These are phyloP conservation scores for Saururus chinensis DNA, from an alignment of 164 flowering plant species.

Conservation along the genomic window DNA sequence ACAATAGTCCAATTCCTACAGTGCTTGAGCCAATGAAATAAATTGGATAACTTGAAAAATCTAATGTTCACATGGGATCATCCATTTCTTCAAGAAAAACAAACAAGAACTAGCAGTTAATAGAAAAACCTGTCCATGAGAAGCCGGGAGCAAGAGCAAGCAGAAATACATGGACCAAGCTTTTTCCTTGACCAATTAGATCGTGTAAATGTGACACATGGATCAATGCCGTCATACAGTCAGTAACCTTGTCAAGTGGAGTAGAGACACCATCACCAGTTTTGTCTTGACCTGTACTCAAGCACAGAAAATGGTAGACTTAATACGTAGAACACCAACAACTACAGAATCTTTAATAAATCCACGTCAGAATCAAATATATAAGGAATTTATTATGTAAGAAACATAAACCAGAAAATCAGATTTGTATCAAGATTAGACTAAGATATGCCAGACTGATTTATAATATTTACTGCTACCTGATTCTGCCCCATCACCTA, in stretches of 20 bases:
- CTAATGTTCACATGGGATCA: too few species aligned
- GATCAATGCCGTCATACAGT: conserved; percentile 59
- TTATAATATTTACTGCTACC: conserved; percentile 26
- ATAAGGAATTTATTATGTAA: too few species aligned
- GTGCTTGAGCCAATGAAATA: too few species aligned
- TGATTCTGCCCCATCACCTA: conserved; percentile 34
- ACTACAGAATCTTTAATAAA: too few species aligned
- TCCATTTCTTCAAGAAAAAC: too few species aligned
- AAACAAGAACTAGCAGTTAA: too few species aligned
- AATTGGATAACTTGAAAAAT: too few species aligned
- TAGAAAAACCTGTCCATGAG: conserved; percentile 63
- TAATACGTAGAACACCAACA: background rate
- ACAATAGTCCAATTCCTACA: too few species aligned
- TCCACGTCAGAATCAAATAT: too few species aligned
- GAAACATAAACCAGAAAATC: background rate
- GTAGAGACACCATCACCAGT: conserved; percentile 32
- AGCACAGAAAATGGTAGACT: background rate
- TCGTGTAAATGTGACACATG: conserved; percentile 43
- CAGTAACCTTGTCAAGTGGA: conserved; percentile 51
- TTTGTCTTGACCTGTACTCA: conserved; percentile 34
- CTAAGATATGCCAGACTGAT: background rate
- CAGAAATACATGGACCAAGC: conserved; percentile 35
- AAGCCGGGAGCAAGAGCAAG: conserved; percentile 41
- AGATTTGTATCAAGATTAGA: background rate
- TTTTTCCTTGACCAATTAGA: conserved; percentile 46